Percentiles rank a stretch among this genome's conserved stretches.
Conservation (phyloP, 1,139 yeast species). For the Debaryomyces singareniensis region DNA sequence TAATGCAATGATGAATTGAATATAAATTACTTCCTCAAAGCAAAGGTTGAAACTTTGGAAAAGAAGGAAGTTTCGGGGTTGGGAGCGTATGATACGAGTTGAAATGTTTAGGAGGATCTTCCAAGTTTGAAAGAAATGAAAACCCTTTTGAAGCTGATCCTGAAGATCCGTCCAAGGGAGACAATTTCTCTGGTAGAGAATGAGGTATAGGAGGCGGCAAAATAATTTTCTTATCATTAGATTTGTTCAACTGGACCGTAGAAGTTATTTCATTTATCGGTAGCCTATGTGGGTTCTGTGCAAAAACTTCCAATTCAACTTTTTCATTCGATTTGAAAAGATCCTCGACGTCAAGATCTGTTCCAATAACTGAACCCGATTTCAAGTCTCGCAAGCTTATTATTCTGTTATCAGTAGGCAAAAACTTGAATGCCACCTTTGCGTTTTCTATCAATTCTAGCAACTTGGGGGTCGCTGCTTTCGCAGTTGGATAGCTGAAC, state of each 20-base stretch:
- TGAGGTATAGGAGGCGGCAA: slow-evolving; percentile 21
- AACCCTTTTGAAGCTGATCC: slow-evolving; percentile 6
- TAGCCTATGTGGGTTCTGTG: slow-evolving; percentile 24
- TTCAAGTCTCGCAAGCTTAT: slow-evolving; percentile 15
- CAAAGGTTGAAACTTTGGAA: slow-evolving; percentile 35
- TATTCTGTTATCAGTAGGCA: slow-evolving; percentile 14
- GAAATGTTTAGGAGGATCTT: slow-evolving; percentile 12
- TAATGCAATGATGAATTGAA: background rate
- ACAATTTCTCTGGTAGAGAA: background rate
- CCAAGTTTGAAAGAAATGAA: slow-evolving; percentile 19
- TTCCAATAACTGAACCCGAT: slow-evolving; percentile 19
- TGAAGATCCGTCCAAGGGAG: background rate
- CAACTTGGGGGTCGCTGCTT: slow-evolving; percentile 64
- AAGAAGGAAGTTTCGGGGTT: slow-evolving; percentile 17
- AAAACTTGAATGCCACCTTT: slow-evolving; percentile 54
- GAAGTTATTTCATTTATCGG: slow-evolving; percentile 33
- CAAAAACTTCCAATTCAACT: slow-evolving; percentile 31
- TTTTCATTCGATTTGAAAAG: slow-evolving; percentile 21
- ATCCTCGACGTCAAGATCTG: slow-evolving; percentile 31
- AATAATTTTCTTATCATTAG: slow-evolving; percentile 15
- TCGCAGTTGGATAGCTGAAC: slow-evolving; percentile 52
- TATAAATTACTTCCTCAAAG: slow-evolving; percentile 10
- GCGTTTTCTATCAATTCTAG: slow-evolving; percentile 67
- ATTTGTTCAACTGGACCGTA: slow-evolving; percentile 19
- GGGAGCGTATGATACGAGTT: background rate